Conservation (phyloP, 108 stramenopile genomes). For the Seminavis robusta region DNA sequence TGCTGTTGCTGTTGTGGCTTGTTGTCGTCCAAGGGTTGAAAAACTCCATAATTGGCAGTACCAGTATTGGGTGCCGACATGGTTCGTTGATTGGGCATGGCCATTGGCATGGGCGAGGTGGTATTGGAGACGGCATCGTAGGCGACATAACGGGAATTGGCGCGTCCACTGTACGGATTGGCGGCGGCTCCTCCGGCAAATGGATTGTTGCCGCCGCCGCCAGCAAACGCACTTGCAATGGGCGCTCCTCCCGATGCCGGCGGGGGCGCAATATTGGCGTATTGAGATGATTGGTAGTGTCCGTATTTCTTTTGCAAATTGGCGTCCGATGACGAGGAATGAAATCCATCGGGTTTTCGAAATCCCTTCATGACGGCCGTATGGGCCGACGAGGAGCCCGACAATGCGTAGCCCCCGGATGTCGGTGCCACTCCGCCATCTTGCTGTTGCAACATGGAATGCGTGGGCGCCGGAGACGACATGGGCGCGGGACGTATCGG, state of each 20-base stretch:
- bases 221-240: neutral
- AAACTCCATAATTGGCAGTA: too few species aligned
- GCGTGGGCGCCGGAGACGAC: slow-evolving; percentile 12
- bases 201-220: neutral
- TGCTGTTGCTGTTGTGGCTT: too few species aligned
- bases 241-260: neutral
- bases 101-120: too few species aligned
- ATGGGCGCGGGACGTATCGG: slow-evolving; percentile 24
- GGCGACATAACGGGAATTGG: slow-evolving; percentile 12
- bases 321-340: slow-evolving; percentile 75
- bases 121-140: slow-evolving; percentile 10
- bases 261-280: neutral
- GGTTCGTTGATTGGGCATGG: too few species aligned
- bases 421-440: neutral
- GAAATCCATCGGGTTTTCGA: slow-evolving; percentile 87
- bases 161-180: neutral
- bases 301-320: slow-evolving; percentile 83
- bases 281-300: slow-evolving; percentile 32
- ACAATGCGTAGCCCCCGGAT: slow-evolving; percentile 34
- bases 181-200: slow-evolving; percentile 14
- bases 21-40: too few species aligned
- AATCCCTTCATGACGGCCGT: neutral
- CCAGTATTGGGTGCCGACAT: too few species aligned
- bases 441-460: neutral
- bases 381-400: slow-evolving; percentile 32